Evolutionary conservation across 1,284 basidiomycete species (phyloP).

Genomic region (Trametes versicolor): DNA sequence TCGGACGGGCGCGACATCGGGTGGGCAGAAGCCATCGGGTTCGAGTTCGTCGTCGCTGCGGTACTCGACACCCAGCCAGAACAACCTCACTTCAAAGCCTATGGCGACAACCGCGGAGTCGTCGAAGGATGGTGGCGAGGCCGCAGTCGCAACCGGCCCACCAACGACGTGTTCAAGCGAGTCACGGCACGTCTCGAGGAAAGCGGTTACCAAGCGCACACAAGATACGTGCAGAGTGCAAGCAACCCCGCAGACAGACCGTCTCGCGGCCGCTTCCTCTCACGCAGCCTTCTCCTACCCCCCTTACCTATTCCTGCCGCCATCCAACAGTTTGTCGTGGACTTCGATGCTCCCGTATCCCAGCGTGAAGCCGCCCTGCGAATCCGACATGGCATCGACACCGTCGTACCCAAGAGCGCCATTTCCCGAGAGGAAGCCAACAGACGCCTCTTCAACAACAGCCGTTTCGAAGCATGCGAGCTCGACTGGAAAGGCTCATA

Average conservation of each 20-base stretch:
- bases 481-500: too few relatives aligned
- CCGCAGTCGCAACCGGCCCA: conserved; percentile 30
- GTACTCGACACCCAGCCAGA: not conserved
- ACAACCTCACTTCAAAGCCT: conserved; percentile 28
- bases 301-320: conserved; percentile 37
- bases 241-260: conserved; percentile 54
- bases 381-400: too few relatives aligned
- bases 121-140: conserved; percentile 42
- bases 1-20: conserved; percentile 33
- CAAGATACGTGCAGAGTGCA: conserved; percentile 39
- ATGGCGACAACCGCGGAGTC: conserved; percentile 43
- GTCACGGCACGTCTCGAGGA: conserved; percentile 26
- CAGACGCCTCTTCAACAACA: not conserved
- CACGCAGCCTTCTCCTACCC: conserved; percentile 44
- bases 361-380: too few relatives aligned
- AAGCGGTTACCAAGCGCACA: not conserved
- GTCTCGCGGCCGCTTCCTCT: conserved; percentile 48
- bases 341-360: too few relatives aligned
- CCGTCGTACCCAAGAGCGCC: conserved; percentile 1
- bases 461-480: not conserved
- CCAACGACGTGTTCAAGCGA: conserved; percentile 42
- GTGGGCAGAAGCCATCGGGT: conserved; percentile 45
- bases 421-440: not conserved
- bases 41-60: too few relatives aligned
- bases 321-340: conserved; percentile 44